Evolutionary conservation across 768 basidiomycete species (phyloP), one percentile per base, ranked within the genome.

Genomic region (Trametes cinnabarina): DNA sequence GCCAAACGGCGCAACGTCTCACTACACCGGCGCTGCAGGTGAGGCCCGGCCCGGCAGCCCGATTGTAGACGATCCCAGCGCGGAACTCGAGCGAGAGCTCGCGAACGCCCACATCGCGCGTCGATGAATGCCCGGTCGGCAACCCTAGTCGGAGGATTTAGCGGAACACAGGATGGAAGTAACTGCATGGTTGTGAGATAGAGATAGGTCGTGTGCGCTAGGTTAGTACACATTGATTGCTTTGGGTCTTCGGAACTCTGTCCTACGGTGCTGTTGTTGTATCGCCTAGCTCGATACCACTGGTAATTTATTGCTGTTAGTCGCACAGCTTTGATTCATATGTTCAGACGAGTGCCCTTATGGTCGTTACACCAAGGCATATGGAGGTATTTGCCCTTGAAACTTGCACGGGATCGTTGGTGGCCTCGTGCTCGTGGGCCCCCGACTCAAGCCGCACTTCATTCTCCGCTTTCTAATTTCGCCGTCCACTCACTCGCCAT

Each of bases 51-150:
- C 83, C 3, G 73, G 81, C n/a, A 86, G 80, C 65, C 90, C 89
- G 0, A 77, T 90, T 60, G 82, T 91, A 77, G 92, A 94, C 63
- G 86, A 94, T 66, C 92, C 92, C 7, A 90, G 88, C 58, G 87
- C 85, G 54, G 89, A 89, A 65, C 82, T 95, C 12, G 93, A 95
- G 69, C 83, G 86, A 42, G 92, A 95, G 70, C 79, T 94, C n/a
- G 88, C 88, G 11, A 82, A 83, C 51, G 84, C 88, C 32, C 87
- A 87, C 66, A 66, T 85, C 22, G 76, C 68, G n/a, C 64, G 64
- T 40, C 34, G 55, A 49, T 65, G 40, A 55, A 32, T 28, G 10
- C n/a, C n/a, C n/a, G n/a, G n/a, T n/a, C 1, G 7, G 17, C 23
- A 15, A 14, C 8, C 9, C 25, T 9, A 14, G 20, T 25, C 11